Evolutionary conservation across 2,329 filamentous ascomycete genomes (phyloP).

Genomic region (Westerdykella ornata): DNA sequence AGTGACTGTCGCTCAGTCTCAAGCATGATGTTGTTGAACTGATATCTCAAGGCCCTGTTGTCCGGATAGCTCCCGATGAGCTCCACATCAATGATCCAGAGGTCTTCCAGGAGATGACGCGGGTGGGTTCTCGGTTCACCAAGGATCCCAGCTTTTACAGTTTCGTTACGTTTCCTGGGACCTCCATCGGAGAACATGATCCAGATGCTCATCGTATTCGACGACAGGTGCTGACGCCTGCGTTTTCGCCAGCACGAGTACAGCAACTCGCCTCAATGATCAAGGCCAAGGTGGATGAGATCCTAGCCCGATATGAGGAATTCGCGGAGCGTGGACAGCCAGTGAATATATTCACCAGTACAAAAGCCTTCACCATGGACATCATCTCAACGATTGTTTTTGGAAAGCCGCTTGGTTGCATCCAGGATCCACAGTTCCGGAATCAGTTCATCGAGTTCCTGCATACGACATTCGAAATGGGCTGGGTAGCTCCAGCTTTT

Average conservation of each 20-base stretch:
- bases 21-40: neutral
- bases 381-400: slow-evolving; percentile 8
- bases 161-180: slow-evolving; percentile 6
- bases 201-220: slow-evolving; percentile 7
- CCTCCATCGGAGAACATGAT: slow-evolving; percentile 8
- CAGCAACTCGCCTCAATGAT: slow-evolving; percentile 6
- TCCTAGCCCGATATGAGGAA: slow-evolving; percentile 4
- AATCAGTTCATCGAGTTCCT: slow-evolving; percentile 9
- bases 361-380: slow-evolving; percentile 11
- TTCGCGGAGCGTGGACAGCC: slow-evolving; percentile 1
- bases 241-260: slow-evolving; percentile 9
- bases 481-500: slow-evolving; percentile 6
- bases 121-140: slow-evolving; percentile 7
- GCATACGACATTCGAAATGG: slow-evolving; percentile 7
- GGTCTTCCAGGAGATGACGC: slow-evolving; percentile 10
- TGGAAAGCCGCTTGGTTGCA: slow-evolving; percentile 5
- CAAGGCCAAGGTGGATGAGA: slow-evolving; percentile 6
- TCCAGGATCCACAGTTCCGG: slow-evolving; percentile 5
- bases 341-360: slow-evolving; percentile 4
- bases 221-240: slow-evolving; percentile 8
- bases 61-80: slow-evolving; percentile 16
- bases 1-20: neutral
- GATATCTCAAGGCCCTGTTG: slow-evolving; percentile 10
- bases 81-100: slow-evolving; percentile 20
- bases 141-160: slow-evolving; percentile 14